A percentile compares a stretch with the other conserved stretches of the same genome.
These are phyloP conservation scores for Paramecium biaurelia DNA, from an alignment of 73 alveolate genomes.

Conservation along the genomic window DNA sequence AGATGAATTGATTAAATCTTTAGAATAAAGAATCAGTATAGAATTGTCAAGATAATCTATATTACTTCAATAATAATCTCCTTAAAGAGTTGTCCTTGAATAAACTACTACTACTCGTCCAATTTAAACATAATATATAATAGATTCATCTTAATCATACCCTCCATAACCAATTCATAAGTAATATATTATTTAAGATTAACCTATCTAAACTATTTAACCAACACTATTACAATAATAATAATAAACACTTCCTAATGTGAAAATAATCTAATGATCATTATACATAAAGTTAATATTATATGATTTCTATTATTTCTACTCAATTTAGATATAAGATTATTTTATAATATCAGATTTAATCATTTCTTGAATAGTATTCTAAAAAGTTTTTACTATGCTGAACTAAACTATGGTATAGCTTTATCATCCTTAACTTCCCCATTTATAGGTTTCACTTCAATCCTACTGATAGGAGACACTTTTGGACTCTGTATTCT, in stretches of 20 bases:
- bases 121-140: neutral
- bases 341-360: neutral
- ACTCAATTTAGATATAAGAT: neutral
- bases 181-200: neutral
- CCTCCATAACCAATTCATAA: neutral
- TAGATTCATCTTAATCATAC: neutral
- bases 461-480: neutral
- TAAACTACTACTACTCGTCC: slow-evolving; percentile 30
- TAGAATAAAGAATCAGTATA: slow-evolving; percentile 16
- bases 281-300: neutral
- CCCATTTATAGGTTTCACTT: neutral
- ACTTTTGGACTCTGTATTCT: neutral
- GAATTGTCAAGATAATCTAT: slow-evolving; percentile 21
- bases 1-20: slow-evolving; percentile 24
- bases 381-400: neutral
- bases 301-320: neutral
- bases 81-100: slow-evolving; percentile 28
- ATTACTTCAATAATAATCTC: neutral
- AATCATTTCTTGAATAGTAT: neutral
- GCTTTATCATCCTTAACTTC: neutral
- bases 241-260: neutral
- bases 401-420: neutral
- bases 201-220: neutral
- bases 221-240: neutral
- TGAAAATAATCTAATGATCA: neutral